Base-by-base conservation (phyloP, 805 yeast species). In the Cyberlindnera amylophila region DNA sequence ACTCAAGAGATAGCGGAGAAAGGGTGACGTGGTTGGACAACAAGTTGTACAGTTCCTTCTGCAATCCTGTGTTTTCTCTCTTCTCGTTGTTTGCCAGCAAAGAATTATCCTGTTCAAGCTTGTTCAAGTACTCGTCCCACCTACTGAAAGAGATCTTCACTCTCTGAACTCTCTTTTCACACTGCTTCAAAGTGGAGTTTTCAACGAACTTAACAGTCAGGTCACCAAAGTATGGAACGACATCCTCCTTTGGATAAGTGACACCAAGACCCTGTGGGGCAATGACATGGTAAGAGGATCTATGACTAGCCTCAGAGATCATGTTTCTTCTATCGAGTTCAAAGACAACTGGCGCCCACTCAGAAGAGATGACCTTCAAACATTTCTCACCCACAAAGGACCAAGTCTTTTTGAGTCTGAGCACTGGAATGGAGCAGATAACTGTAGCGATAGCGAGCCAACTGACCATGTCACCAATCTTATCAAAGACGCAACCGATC, bases 321-420 rank as follows among this genome's bases (percentile, higher is more conserved):
- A 85, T 70, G 37, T 82, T 74, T 52, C 93, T 72, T 56, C 93
- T 75, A 49, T 88, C 95, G 28, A 91, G 70, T 57, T 90, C 97
- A 64, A 86, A 87, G 8, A 87, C 82, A 18, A 91, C 95, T 2
- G 95, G 96, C 0, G 93, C 86, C 97, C 97, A 91, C 53, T 86
- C 95, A 38, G 80, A 78, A 34, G 81, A 75, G 23, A 88, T 76
- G 3, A 77, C 66, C 42, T 76, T 79, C 39, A 86, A 62, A 35
- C 75, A 69, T 23, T 75, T 74, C 16, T 74, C 72, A 12, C 84
- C 75, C 4, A 89, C 86, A 36, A 70, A 67, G 7, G 81, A 67
- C 98, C 98, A 91, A 1, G 90, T 74, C 41, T 75, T 73, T 21
- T 75, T 66, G 35, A 91, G 67, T 50, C 98, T 74, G 44, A 91